Percentiles rank a stretch among this genome's conserved stretches.
phyloP scores from a whole-genome alignment of 2,329 filamentous ascomycete species.

The Clonostachys sp. region DNA sequence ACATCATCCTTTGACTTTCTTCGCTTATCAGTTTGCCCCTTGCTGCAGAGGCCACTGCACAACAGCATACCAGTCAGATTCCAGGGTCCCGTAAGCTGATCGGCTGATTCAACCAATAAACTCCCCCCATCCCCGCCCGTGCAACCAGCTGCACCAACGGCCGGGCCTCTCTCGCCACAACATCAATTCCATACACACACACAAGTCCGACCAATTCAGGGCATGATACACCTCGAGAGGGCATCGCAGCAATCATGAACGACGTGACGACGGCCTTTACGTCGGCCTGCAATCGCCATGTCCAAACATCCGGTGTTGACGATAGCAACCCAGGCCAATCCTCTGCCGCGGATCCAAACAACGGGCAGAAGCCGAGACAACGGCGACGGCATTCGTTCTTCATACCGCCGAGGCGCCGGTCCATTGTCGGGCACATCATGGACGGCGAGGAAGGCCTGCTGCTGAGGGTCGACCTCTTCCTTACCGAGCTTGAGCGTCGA shows the following conservation, averaged over 20 bases:
- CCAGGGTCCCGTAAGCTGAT: no score
- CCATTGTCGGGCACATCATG: conserved; percentile 55
- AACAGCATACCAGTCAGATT: no score
- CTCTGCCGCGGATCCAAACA: conserved; percentile 18
- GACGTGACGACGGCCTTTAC: conserved; percentile 30
- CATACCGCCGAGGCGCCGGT: conserved; percentile 48
- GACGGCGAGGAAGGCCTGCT: conserved; percentile 59
- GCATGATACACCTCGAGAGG: no score
- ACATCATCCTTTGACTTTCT: no score
- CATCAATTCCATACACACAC: no score
- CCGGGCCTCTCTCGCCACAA: no score
- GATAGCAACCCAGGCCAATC: conserved; percentile 21
- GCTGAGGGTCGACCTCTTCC: conserved; percentile 70
- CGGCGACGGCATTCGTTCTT: conserved; percentile 54
- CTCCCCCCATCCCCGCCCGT: conserved; percentile 1
- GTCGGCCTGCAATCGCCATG: conserved; percentile 20
- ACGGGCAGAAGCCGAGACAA: conserved; percentile 15
- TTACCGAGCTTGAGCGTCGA: conserved; percentile 80
- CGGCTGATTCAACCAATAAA: conserved; percentile 1
- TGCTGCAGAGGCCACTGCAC: no score
- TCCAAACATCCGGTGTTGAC: conserved; percentile 9
- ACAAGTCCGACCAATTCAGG: no score
- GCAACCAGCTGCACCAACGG: not conserved
- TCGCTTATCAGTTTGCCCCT: no score
- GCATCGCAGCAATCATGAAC: conserved; percentile 20